Evolutionary conservation across 2,329 filamentous ascomycete genomes (phyloP), one percentile per base, ranked within the genome.

Genomic region (Diaporthe capsici): DNA sequence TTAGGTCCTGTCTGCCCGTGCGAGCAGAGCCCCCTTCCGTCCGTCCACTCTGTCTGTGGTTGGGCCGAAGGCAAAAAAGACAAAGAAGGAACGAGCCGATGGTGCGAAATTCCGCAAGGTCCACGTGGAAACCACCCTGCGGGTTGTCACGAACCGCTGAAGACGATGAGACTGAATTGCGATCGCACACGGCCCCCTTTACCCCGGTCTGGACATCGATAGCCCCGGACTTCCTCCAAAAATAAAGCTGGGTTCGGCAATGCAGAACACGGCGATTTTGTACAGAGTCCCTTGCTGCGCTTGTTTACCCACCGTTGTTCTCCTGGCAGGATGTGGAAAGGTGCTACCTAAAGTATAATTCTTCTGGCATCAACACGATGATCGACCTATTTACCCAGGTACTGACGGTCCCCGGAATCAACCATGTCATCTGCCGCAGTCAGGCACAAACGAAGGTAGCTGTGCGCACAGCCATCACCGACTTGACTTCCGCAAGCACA

Each of bases 41-140:
- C 71, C 71, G 65, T 63, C 9, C 57, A 31, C 44, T 49, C 25
- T 51, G 20, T 68, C 51, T 22, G 47, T 53, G 68, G 68, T 44
- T 71, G 12, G 31, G 58, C 58, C 47, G 51, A 53, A n/a, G 51
- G 34, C 37, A 10, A 44, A 65, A 44, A 42, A 44, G 47, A 73
- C 28, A 53, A 34, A 65, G 17, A 65, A 65, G 71, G 71, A 73
- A 73, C 71, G 58, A 73, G 71, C 71, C 71, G 71, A 65, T 55
- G 71, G 47, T 65, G 47, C 47, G 51, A 65, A 65, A 55, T 73
- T 67, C 47, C 60, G 71, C 47, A 28, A 65, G 47, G 31, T 34
- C 71, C 71, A 73, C 58, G 71, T 65, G 71, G 71, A 20, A 65
- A 37, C 47, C 58, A 49, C 57, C 47, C 71, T 55, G 58, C 58